phyloP scores from a whole-genome alignment of 257 asterid species.

The Ilex aquifolium region DNA sequence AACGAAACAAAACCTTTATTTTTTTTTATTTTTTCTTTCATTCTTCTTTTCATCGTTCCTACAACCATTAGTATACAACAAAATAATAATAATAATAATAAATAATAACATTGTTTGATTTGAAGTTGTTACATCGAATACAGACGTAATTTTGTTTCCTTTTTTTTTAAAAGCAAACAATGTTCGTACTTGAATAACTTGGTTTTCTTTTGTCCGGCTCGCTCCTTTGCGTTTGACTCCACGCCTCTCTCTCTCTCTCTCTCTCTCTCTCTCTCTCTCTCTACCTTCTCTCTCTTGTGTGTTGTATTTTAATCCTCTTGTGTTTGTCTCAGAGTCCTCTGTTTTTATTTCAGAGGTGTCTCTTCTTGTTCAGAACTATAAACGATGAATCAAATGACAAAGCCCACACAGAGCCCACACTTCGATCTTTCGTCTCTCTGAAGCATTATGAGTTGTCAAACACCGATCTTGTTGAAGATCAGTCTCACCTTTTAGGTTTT shows the following conservation, averaged over 20 bases:
- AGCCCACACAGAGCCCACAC: slow-evolving; percentile 5
- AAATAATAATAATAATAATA: too few species aligned
- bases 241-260: slow-evolving; percentile 10
- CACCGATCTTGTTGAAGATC: slow-evolving; percentile 3
- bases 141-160: too few species aligned
- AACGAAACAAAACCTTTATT: too few species aligned
- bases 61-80: too few species aligned
- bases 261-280: slow-evolving; percentile 11
- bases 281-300: slow-evolving; percentile 6
- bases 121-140: too few species aligned
- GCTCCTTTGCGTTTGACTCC: background rate
- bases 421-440: background rate
- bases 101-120: too few species aligned
- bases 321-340: too few species aligned
- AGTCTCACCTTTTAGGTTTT: background rate
- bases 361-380: slow-evolving; percentile 16
- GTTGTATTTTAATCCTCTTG: slow-evolving; percentile 13
- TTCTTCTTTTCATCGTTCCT: too few species aligned
- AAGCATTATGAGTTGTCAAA: slow-evolving; percentile 3
- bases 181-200: too few species aligned
- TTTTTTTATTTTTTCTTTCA: too few species aligned
- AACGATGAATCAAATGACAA: background rate
- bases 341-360: slow-evolving; percentile 16
- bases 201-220: background rate
- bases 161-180: too few species aligned